Evolutionary conservation across 192 early-diverging fungal genomes (phyloP).

Genomic region (Backusella circina): DNA sequence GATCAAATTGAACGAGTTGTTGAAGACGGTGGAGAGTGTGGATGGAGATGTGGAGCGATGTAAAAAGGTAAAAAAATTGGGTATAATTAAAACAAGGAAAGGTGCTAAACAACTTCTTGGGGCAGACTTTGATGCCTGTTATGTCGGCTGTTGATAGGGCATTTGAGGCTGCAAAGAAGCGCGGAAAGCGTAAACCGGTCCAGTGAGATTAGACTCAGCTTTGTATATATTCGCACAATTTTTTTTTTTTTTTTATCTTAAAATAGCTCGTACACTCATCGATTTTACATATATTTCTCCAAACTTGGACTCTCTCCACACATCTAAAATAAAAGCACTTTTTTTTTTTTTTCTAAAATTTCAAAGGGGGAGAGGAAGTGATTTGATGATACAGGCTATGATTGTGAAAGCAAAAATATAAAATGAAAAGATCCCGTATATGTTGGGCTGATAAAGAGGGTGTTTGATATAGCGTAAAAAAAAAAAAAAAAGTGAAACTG

Average conservation of each 20-base stretch:
- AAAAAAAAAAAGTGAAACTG: no score
- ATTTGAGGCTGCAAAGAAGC: constrained; percentile 38
- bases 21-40: constrained; percentile 35
- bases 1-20: constrained; percentile 37
- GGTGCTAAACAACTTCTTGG: background rate
- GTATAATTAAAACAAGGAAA: no score
- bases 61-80: constrained; percentile 15
- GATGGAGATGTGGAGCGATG: constrained; percentile 23
- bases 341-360: no score
- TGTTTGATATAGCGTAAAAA: no score
- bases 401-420: no score
- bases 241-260: background rate
- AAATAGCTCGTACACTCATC: background rate
- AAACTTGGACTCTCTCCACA: no score
- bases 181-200: background rate
- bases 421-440: no score
- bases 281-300: no score
- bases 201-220: background rate
- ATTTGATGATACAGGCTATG: no score
- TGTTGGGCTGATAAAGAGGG: no score
- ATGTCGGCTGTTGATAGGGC: constrained; percentile 39
- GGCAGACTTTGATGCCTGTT: constrained; percentile 42
- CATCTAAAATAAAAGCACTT: no score
- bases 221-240: background rate
- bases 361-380: no score